These are phyloP conservation scores for Ophiocordyceps sinensis DNA, from an alignment of 2,329 filamentous ascomycete genomes.

Conservation along the genomic window DNA sequence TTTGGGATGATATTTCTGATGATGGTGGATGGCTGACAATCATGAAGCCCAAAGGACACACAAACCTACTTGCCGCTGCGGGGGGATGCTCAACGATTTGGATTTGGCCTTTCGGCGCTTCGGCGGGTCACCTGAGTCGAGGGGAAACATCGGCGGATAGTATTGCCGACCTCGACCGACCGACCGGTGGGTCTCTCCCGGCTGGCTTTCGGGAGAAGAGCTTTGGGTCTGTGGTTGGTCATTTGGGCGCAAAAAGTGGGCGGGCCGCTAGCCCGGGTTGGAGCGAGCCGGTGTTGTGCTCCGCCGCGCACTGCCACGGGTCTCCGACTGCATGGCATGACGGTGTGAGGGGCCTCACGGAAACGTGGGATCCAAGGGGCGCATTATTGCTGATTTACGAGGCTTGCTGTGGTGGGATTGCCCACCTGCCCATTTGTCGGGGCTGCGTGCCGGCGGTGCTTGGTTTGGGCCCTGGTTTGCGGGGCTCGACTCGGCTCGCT, in stretches of 20 bases:
- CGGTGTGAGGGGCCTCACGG: too few relatives aligned
- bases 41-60: conserved; percentile 8
- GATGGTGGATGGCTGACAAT: background rate
- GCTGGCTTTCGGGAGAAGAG: background rate
- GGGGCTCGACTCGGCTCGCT: too few relatives aligned
- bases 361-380: too few relatives aligned
- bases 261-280: background rate
- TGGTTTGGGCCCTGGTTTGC: too few relatives aligned
- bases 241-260: background rate
- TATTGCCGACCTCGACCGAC: conserved; percentile 13
- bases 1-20: background rate
- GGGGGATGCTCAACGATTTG: conserved; percentile 4
- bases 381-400: too few relatives aligned
- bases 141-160: conserved; percentile 12
- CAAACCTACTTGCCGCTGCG: conserved; percentile 11
- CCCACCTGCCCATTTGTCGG: too few relatives aligned
- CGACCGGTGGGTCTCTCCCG: conserved; percentile 11
- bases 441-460: too few relatives aligned
- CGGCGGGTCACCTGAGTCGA: conserved; percentile 10
- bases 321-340: too few relatives aligned
- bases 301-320: too few relatives aligned
- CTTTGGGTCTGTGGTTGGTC: background rate
- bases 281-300: too few relatives aligned
- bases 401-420: too few relatives aligned
- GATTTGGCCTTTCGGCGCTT: conserved; percentile 1